These are phyloP conservation scores for Eimeria brunetti DNA, from an alignment of 169 alveolate genomes.

Conservation along the genomic window DNA sequence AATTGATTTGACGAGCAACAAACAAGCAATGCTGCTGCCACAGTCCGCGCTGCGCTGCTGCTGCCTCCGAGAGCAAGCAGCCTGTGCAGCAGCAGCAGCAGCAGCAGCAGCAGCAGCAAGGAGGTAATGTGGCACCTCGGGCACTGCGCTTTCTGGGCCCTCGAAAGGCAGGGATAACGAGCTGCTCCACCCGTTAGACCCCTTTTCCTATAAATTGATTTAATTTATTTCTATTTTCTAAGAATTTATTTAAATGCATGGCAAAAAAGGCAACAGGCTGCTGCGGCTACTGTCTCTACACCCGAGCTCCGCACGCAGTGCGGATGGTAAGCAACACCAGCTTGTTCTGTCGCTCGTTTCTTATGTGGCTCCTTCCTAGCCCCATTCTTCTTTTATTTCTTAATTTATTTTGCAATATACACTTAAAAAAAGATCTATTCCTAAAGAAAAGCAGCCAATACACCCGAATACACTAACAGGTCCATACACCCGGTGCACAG, in stretches of 20 bases:
- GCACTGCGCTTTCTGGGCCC: slow-evolving; percentile 8
- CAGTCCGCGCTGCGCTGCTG: too few species aligned
- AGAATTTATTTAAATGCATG: not conserved
- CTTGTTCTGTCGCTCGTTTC: not conserved
- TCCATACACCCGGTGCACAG: not conserved
- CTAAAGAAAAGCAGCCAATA: not conserved
- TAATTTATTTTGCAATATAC: not conserved
- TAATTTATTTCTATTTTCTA: not conserved
- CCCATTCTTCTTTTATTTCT: too few species aligned
- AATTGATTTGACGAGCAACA: not conserved
- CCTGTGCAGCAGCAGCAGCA: not conserved
- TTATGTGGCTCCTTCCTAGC: not conserved
- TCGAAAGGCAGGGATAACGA: not conserved
- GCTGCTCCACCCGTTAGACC: not conserved
- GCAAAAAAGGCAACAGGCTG: not conserved
- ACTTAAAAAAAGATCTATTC: not conserved
- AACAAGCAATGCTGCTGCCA: not conserved
- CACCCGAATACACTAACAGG: not conserved
- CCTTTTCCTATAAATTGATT: not conserved
- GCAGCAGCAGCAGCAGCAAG: not conserved
- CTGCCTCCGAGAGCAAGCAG: slow-evolving; percentile 7
- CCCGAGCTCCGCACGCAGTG: slow-evolving; percentile 22
- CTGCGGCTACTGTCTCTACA: not conserved
- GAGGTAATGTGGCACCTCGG: slow-evolving; percentile 26
- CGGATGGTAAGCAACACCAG: not conserved